phyloP scores from a whole-genome alignment of 306 rosid species.

The Ochetophila trinervis region DNA sequence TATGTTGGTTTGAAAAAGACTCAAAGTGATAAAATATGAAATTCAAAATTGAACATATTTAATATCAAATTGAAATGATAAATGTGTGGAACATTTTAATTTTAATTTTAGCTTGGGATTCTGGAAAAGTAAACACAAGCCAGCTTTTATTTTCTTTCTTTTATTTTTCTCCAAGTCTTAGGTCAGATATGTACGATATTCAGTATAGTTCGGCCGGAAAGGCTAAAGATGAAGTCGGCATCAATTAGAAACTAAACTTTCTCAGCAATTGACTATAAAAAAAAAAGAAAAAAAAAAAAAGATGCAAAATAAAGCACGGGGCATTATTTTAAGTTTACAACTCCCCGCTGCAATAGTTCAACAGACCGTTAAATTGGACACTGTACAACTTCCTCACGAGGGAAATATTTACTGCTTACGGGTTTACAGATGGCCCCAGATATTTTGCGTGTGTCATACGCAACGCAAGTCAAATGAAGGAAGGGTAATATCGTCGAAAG shows the following conservation, averaged over 20 bases:
- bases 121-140: slow-evolving; percentile 16
- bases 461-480: background rate
- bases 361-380: background rate
- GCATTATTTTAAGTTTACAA: too few relatives aligned
- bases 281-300: too few relatives aligned
- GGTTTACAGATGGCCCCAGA: too few relatives aligned
- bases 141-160: background rate
- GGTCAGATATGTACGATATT: background rate
- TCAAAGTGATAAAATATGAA: background rate
- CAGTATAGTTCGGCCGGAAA: too few relatives aligned
- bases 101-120: background rate
- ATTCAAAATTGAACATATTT: slow-evolving; percentile 7
- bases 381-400: too few relatives aligned
- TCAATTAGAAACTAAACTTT: too few relatives aligned
- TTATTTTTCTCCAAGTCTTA: too few relatives aligned
- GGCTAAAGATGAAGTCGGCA: too few relatives aligned
- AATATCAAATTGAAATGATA: background rate
- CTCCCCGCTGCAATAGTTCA: background rate
- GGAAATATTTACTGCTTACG: too few relatives aligned
- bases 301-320: background rate
- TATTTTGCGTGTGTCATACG: background rate
- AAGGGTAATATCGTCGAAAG: slow-evolving; percentile 10
- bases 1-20: slow-evolving; percentile 4
- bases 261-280: too few relatives aligned
- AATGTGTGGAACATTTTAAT: slow-evolving; percentile 2